Percentiles rank a stretch among this genome's conserved stretches.
Conservation (phyloP, 2,329 filamentous ascomycete species). For the Colletotrichum spaethianum region DNA sequence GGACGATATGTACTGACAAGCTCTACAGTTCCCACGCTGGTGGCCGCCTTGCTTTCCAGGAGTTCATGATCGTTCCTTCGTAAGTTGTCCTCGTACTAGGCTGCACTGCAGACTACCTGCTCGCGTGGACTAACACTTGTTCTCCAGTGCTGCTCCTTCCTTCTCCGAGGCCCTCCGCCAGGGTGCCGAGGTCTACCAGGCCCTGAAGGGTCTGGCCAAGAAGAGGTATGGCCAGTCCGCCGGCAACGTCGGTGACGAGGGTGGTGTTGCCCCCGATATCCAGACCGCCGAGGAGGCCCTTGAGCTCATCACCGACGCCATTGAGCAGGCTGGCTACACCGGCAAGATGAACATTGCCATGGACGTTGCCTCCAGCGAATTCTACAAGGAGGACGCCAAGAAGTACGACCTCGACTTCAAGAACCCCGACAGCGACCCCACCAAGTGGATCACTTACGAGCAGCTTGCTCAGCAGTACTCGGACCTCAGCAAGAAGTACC, state of each 20-base stretch:
- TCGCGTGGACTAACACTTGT: neutral
- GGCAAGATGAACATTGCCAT: conserved; percentile 98
- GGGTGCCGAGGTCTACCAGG: conserved; percentile 98
- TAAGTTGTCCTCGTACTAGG: conserved; percentile 57
- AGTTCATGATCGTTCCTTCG: conserved; percentile 95
- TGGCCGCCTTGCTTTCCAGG: conserved; percentile 94
- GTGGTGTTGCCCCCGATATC: conserved; percentile 99
- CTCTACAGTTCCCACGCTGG: conserved; percentile 86
- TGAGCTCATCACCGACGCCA: conserved; percentile 93
- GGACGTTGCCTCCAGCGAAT: conserved; percentile 99
- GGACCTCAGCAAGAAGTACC: conserved; percentile 91
- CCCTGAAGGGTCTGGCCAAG: conserved; percentile 96
- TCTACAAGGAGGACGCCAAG: conserved; percentile 98
- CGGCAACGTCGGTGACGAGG: conserved; percentile 99
- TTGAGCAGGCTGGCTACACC: conserved; percentile 95
- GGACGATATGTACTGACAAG: conserved; percentile 1
- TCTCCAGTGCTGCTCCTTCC: conserved; percentile 79
- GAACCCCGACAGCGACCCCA: conserved; percentile 96
- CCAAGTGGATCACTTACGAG: conserved; percentile 99
- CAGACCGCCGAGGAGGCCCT: conserved; percentile 97
- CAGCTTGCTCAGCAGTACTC: conserved; percentile 94
- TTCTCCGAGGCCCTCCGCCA: conserved; percentile 98
- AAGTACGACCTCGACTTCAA: conserved; percentile 99
- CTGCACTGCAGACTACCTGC: neutral
- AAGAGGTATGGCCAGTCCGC: conserved; percentile 99